These are phyloP conservation scores for Arthrobotrys conoides DNA, from an alignment of 2,329 filamentous ascomycete genomes.

Conservation along the genomic window DNA sequence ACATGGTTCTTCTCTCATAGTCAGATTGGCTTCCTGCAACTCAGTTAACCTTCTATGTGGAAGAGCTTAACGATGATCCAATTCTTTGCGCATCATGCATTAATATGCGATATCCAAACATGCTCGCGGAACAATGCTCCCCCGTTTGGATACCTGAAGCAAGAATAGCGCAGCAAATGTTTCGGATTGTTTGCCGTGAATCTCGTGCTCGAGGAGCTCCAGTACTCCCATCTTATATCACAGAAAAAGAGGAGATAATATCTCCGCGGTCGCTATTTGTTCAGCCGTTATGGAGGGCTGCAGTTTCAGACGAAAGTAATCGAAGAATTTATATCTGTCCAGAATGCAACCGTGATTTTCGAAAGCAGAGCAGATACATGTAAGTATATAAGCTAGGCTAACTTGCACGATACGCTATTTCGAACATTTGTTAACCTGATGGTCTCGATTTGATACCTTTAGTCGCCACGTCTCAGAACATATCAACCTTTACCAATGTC, in stretches of 20 bases:
- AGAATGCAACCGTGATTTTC: slow-evolving; percentile 45
- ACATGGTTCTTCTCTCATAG: slow-evolving; percentile 14
- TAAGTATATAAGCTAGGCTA: slow-evolving; percentile 1
- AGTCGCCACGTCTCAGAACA: slow-evolving; percentile 57
- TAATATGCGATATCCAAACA: slow-evolving; percentile 42
- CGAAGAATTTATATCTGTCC: slow-evolving; percentile 55
- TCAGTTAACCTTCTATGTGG: slow-evolving; percentile 48
- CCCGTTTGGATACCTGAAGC: slow-evolving; percentile 33
- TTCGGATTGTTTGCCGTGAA: slow-evolving; percentile 55
- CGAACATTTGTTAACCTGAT: background rate
- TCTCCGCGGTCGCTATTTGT: slow-evolving; percentile 48
- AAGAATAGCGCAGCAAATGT: slow-evolving; percentile 38
- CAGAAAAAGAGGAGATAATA: slow-evolving; percentile 54
- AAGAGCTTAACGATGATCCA: slow-evolving; percentile 52
- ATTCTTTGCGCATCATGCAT: slow-evolving; percentile 48
- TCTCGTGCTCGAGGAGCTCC: slow-evolving; percentile 34
- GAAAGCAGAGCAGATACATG: slow-evolving; percentile 58
- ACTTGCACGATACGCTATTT: background rate
- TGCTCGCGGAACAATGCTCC: slow-evolving; percentile 40
- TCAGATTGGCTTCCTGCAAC: slow-evolving; percentile 44
- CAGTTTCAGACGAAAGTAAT: slow-evolving; percentile 34
- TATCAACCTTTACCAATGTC: slow-evolving; percentile 55
- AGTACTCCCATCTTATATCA: slow-evolving; percentile 39
- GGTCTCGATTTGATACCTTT: background rate
- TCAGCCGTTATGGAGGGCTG: slow-evolving; percentile 30